Base-by-base conservation (phyloP, 2,329 filamentous ascomycete genomes). In the Fusarium pseudocircinatum region DNA sequence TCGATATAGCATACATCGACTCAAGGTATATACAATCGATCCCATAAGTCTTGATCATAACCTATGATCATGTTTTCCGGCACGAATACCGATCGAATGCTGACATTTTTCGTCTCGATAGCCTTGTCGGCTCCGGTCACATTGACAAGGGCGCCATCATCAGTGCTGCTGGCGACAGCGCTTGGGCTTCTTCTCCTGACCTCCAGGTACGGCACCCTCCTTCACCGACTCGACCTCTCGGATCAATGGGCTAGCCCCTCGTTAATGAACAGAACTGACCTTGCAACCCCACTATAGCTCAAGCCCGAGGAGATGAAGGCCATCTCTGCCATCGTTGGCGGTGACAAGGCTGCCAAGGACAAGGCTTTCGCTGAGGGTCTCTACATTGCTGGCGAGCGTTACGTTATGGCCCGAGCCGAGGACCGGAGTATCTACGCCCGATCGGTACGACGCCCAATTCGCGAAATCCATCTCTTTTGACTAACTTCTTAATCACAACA, bases 141-240 rank as follows among this genome's bases (percentile, higher is more conserved):
- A 84, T 97, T 80, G 92, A 96, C 86, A 92, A 94, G 86, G 95
- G 89, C 79, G 93, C 93, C 81, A 95, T 97, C 82, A 91, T 96
- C 87, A 95, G 93, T 84, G 85, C 85, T 74, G 93, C 93, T 77
- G 94, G 94, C 78, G 93, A 93, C 84, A 94, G 92, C 81, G 88
- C 90, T 78, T 97, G 94, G 94, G 94, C 94, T 69, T 82, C 87
- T 46, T 91, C 91, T 34, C 28, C 88, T 60, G 89, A 87, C 76
- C 97, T 97, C 86, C 85, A 87, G 81, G 94, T 97, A 92, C 83
- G 85, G 81, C 67, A 67, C 53, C 43, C 39, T 64, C 36, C 24
- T 34, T 57, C 46, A 50, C 28, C 59, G 53, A 68, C 60, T 43
- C 24, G 26, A 47, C 44, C 47, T 32, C 37, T 54, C 62, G 30